Evolutionary conservation across 805 yeast genomes (phyloP).

Genomic region (Sporopachydermia lactativora): DNA sequence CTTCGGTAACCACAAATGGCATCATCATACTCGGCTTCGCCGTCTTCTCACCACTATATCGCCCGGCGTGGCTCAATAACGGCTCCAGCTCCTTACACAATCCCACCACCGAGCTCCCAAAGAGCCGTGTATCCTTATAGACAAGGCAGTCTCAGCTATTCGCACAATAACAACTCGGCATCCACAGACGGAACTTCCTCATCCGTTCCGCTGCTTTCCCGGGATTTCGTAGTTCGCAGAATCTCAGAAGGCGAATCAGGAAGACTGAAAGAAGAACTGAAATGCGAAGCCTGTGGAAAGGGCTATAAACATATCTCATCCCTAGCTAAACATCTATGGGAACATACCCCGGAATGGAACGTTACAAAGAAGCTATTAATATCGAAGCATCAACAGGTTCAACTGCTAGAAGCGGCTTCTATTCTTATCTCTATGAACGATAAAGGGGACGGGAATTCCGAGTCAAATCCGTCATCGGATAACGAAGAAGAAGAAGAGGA

Average conservation of each 20-base stretch:
- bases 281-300: constrained; percentile 85
- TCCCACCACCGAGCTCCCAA: background rate
- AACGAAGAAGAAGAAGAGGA: constrained; percentile 5
- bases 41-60: background rate
- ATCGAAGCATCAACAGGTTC: constrained; percentile 83
- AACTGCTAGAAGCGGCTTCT: constrained; percentile 63
- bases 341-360: constrained; percentile 90
- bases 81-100: background rate
- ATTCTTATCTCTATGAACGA: constrained; percentile 67
- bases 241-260: constrained; percentile 83
- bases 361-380: constrained; percentile 68
- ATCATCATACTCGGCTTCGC: background rate
- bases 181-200: constrained; percentile 5
- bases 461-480: background rate
- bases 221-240: constrained; percentile 69
- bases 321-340: constrained; percentile 85
- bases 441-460: background rate
- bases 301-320: constrained; percentile 82
- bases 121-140: background rate
- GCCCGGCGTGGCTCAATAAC: background rate
- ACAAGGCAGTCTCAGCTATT: background rate
- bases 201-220: constrained; percentile 21
- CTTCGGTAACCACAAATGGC: no score
- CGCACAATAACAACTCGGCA: background rate
- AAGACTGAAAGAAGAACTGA: constrained; percentile 66